Conservation (phyloP, 306 rosid genomes). For the Neltuma alba region DNA sequence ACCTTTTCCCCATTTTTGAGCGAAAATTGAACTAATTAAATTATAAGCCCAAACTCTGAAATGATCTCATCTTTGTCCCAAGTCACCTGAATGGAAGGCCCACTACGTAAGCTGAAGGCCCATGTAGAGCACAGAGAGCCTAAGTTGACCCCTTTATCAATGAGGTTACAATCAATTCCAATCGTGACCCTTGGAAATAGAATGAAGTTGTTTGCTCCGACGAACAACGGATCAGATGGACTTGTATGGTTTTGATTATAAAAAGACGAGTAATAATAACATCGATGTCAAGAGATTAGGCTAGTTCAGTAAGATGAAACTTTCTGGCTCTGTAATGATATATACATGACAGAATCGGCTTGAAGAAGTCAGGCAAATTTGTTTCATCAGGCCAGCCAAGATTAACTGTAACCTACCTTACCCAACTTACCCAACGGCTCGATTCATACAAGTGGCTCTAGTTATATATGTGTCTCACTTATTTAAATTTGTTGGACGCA, state of each 20-base stretch:
- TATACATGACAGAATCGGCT: neutral
- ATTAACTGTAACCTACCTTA: neutral
- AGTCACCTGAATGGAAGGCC: neutral
- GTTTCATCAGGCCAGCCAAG: neutral
- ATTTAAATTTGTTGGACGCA: neutral
- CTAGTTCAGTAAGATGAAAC: neutral
- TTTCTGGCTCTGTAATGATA: neutral
- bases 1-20: no score
- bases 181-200: constrained; percentile 42
- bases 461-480: neutral
- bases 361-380: neutral
- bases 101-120: neutral
- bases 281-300: neutral
- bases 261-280: neutral
- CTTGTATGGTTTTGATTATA: constrained; percentile 35
- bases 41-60: neutral
- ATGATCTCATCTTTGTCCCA: no score
- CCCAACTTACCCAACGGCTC: neutral
- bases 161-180: no score
- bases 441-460: neutral
- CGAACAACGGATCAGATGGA: constrained; percentile 45
- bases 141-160: neutral
- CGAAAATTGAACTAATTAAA: no score
- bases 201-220: constrained; percentile 42
- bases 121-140: neutral